A percentile compares a stretch with the other conserved stretches of the same genome.
Evolutionary conservation across 2,329 filamentous ascomycete species (phyloP).

Genomic region (Penicillium sp.): DNA sequence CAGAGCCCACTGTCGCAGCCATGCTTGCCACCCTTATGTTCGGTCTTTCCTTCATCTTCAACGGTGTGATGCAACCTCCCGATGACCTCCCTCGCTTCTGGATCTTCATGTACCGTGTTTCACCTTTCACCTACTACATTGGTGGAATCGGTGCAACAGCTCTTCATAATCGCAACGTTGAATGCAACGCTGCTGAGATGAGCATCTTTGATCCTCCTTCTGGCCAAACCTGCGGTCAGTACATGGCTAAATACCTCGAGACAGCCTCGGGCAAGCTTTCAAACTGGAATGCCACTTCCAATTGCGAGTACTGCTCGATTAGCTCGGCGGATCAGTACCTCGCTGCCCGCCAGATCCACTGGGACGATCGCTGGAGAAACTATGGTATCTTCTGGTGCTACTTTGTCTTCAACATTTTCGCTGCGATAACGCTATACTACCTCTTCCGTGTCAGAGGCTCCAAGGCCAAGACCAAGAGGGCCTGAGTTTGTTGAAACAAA

Average conservation of each 20-base stretch:
- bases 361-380: constrained; percentile 65
- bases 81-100: constrained; percentile 67
- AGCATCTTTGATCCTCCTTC: constrained; percentile 62
- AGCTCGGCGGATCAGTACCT: constrained; percentile 40
- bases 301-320: constrained; percentile 53
- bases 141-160: constrained; percentile 68
- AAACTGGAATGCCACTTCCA: constrained; percentile 48
- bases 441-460: constrained; percentile 41
- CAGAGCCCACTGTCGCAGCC: constrained; percentile 15
- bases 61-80: constrained; percentile 63
- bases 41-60: constrained; percentile 19
- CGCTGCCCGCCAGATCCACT: constrained; percentile 49
- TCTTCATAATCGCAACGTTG: constrained; percentile 65
- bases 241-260: constrained; percentile 55
- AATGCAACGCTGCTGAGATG: constrained; percentile 69
- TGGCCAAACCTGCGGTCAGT: constrained; percentile 59
- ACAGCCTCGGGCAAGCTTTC: constrained; percentile 54
- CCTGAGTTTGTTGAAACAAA: background rate
- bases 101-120: constrained; percentile 64
- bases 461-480: constrained; percentile 21
- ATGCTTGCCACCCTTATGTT: constrained; percentile 21
- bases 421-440: constrained; percentile 56
- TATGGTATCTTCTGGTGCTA: constrained; percentile 64
- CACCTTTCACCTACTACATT: constrained; percentile 48
- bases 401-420: constrained; percentile 58